Evolutionary conservation across 2,329 filamentous ascomycete genomes (phyloP).

Genomic region (Coniella vitis): DNA sequence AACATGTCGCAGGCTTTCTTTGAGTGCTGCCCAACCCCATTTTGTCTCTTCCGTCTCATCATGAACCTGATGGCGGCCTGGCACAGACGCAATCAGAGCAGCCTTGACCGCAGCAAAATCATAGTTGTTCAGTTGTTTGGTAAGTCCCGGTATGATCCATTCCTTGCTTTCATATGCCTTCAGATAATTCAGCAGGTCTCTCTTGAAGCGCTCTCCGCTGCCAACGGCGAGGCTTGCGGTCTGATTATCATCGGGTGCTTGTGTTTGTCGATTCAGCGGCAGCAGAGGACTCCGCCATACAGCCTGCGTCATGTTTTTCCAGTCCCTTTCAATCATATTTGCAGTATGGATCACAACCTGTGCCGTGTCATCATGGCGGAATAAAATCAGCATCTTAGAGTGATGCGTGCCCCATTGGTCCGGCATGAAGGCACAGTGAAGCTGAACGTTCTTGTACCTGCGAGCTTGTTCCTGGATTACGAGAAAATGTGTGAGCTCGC

Average conservation of each 20-base stretch:
- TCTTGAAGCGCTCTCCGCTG: conserved; percentile 65
- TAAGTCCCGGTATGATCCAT: conserved; percentile 46
- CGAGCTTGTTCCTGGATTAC: conserved; percentile 49
- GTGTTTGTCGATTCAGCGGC: conserved; percentile 33
- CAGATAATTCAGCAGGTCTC: conserved; percentile 68
- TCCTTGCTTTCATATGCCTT: conserved; percentile 57
- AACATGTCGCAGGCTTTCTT: conserved; percentile 49
- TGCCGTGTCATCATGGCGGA: conserved; percentile 68
- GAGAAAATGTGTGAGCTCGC: background rate
- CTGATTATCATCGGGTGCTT: no score
- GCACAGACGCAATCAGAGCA: conserved; percentile 71
- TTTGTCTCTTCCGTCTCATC: conserved; percentile 39
- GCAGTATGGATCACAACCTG: conserved; percentile 83
- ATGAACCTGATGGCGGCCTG: conserved; percentile 53
- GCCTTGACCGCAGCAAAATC: conserved; percentile 66
- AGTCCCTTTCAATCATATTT: conserved; percentile 85
- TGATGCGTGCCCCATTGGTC: conserved; percentile 83
- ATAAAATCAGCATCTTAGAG: conserved; percentile 78
- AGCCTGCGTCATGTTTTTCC: conserved; percentile 81
- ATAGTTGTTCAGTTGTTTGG: conserved; percentile 50
- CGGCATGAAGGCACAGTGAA: conserved; percentile 71
- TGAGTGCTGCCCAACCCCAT: conserved; percentile 74
- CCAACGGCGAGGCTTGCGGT: conserved; percentile 34
- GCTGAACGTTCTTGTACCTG: conserved; percentile 58
- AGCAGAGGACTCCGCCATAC: conserved; percentile 72